These are phyloP conservation scores for Diaporthe ampelina DNA, from an alignment of 2,329 filamentous ascomycete species.

Conservation along the genomic window DNA sequence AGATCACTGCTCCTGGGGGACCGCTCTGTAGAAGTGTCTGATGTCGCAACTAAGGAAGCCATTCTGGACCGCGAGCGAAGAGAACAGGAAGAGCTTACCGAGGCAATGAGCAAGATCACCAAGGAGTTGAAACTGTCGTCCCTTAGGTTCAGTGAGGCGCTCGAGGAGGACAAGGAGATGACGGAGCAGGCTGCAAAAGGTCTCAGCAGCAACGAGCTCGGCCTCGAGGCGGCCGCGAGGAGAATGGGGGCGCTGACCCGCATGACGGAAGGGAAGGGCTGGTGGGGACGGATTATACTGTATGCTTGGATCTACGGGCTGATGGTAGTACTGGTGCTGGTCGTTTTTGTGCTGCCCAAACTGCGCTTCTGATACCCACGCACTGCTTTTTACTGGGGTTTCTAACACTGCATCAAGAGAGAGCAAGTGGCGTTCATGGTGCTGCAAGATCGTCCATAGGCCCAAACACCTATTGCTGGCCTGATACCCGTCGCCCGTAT, in stretches of 20 bases:
- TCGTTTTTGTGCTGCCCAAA: conserved; percentile 92
- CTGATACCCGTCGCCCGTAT: too few relatives aligned
- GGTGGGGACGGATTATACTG: conserved; percentile 86
- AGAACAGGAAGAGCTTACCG: conserved; percentile 87
- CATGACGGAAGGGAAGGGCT: conserved; percentile 91
- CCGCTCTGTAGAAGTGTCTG: conserved; percentile 43
- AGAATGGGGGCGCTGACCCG: conserved; percentile 82
- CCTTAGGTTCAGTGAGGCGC: conserved; percentile 76
- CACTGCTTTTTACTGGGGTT: not conserved
- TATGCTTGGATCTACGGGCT: conserved; percentile 88
- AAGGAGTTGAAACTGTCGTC: conserved; percentile 82
- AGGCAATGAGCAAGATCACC: conserved; percentile 86
- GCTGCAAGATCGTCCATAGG: not conserved
- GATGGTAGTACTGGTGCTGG: conserved; percentile 81
- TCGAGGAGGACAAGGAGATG: conserved; percentile 81
- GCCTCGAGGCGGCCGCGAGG: conserved; percentile 81
- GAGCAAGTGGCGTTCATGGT: not conserved
- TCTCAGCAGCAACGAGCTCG: conserved; percentile 80
- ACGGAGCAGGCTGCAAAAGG: conserved; percentile 79
- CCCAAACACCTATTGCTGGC: not conserved
- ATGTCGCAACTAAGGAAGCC: conserved; percentile 72
- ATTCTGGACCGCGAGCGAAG: conserved; percentile 81
- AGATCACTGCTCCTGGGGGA: conserved; percentile 37
- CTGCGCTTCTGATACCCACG: conserved; percentile 77
- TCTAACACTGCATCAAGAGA: not conserved